Evolutionary conservation across 2,329 filamentous ascomycete species (phyloP), one percentile per base, ranked within the genome.

Genomic region (Cladosporium sp.): DNA sequence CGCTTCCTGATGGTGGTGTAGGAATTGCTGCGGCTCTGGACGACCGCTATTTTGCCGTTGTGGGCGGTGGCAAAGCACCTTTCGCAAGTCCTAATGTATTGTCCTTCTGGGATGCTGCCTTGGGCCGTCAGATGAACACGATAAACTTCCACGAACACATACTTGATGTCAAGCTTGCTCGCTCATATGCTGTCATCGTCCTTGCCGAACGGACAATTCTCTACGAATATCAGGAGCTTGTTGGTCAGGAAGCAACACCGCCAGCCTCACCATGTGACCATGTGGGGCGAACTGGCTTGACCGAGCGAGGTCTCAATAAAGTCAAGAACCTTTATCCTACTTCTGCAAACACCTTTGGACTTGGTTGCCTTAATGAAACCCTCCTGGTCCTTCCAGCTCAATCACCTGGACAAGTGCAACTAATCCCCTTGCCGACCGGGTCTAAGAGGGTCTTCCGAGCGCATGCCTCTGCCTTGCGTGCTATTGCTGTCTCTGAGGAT

Each of bases 401-500:
- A 53, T 92, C 89, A 0, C 76, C 84, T 0, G 94, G 94, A 12
- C 94, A 99, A 68, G 87, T 97, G 25, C 92, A 97, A 71, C 77
- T 97, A 1, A 88, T 96, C 52, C 86, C 95, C 65, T 75, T 95
- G 10, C 78, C 80, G 17, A 90, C 86, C 0, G 86, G 86, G 50
- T 93, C 90, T 66, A 90, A 97, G 62, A 95, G 88, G 75, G 96
- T 99, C 71, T 91, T 97, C 59, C 91, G 91, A 1, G 94, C 93
- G 3, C 94, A 99, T 71, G 86, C 87, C 4, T 88, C 88, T 0
- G 80, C 88, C 0, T 77, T 99, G 17, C 84, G 88, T 60, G 91
- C 91, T 40, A 80, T 99, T 63, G 83, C 87, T 10, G 77, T 99
- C 35, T 96, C 90, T 64, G 81, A 80, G 0, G 89, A 96, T 68